These are phyloP conservation scores for Ilex asprella DNA, from an alignment of 257 asterid genomes.

Conservation along the genomic window DNA sequence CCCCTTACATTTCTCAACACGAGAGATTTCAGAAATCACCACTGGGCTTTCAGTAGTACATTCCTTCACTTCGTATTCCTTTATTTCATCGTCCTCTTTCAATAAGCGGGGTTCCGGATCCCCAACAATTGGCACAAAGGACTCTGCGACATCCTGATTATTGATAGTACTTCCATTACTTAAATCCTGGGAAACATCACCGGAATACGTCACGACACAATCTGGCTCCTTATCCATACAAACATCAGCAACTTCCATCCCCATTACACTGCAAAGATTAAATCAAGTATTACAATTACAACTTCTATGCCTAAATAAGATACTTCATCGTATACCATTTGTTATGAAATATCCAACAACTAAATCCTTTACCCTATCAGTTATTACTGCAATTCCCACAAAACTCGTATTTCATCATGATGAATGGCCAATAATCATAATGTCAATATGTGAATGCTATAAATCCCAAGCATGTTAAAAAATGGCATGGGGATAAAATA, in stretches of 20 bases:
- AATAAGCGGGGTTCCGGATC: conserved; percentile 26
- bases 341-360: no score
- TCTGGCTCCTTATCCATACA: conserved; percentile 73
- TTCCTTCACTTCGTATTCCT: conserved; percentile 61
- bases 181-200: conserved; percentile 28
- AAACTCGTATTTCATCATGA: no score
- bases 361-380: no score
- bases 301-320: not conserved
- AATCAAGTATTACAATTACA: not conserved
- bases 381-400: no score
- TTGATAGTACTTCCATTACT: conserved; percentile 6
- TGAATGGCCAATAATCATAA: no score
- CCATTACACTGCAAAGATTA: conserved; percentile 46
- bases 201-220: conserved; percentile 34
- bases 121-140: conserved; percentile 30
- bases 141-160: conserved; percentile 22
- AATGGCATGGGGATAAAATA: no score
- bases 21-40: conserved; percentile 23
- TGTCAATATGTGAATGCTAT: no score
- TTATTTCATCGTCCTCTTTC: conserved; percentile 35
- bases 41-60: conserved; percentile 39
- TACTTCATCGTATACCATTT: no score
- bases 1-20: conserved; percentile 22
- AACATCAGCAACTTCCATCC: conserved; percentile 45
- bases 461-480: no score